Percentiles rank a stretch among this genome's conserved stretches.
Conservation (phyloP, 768 basidiomycete species). For the Naganishia randhawae region DNA sequence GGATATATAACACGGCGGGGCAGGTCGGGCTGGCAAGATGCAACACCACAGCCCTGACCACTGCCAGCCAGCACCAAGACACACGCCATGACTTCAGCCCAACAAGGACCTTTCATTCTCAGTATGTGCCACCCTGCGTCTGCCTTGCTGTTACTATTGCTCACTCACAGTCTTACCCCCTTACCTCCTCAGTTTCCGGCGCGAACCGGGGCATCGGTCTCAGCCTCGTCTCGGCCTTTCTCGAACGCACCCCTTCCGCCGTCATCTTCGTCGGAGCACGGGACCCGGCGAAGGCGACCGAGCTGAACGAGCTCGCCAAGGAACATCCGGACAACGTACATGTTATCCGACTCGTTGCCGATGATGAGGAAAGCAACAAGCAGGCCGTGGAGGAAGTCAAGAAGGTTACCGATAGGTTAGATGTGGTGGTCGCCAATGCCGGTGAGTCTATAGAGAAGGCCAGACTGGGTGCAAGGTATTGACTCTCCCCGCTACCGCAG, state of each 20-base stretch:
- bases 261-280: constrained; percentile 34
- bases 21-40: no score
- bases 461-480: background rate
- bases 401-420: constrained; percentile 35
- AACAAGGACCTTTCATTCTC: constrained; percentile 5
- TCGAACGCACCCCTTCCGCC: constrained; percentile 5
- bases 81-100: background rate
- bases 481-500: background rate
- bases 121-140: background rate
- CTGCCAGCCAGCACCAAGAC: no score
- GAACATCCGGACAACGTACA: constrained; percentile 19
- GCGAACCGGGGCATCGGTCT: constrained; percentile 37
- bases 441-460: constrained; percentile 20
- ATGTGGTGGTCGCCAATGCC: constrained; percentile 41
- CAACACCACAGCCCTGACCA: no score
- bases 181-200: constrained; percentile 34
- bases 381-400: constrained; percentile 34
- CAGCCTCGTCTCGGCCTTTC: constrained; percentile 31
- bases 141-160: background rate
- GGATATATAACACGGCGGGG: no score
- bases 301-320: constrained; percentile 17
- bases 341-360: constrained; percentile 31
- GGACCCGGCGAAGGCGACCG: constrained; percentile 4
- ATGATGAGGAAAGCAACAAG: constrained; percentile 32
- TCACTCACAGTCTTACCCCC: background rate